A percentile compares a stretch with the other conserved stretches of the same genome.
These are phyloP conservation scores for Aspergillus sp. DNA, from an alignment of 2,329 filamentous ascomycete genomes.

Conservation along the genomic window DNA sequence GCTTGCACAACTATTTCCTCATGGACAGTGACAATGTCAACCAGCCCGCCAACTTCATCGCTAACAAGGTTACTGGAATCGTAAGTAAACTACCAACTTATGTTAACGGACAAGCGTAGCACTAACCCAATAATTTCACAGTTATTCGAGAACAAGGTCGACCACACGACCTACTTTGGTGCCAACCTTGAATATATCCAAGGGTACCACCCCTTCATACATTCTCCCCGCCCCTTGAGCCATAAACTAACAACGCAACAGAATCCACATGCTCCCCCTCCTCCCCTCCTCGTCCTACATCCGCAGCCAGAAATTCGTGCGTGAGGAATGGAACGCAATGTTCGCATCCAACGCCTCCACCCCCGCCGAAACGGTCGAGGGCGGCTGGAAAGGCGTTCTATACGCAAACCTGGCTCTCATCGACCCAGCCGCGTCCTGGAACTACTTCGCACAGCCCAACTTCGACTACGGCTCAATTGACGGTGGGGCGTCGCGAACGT, in stretches of 20 bases:
- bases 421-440: constrained; percentile 67
- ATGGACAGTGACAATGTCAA: constrained; percentile 68
- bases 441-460: constrained; percentile 67
- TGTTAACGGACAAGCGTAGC: background rate
- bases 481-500: constrained; percentile 78
- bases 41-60: constrained; percentile 74
- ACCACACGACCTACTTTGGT: constrained; percentile 90
- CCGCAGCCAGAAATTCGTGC: constrained; percentile 68
- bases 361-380: constrained; percentile 54
- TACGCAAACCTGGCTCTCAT: constrained; percentile 79
- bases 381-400: constrained; percentile 84
- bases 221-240: too few relatives aligned
- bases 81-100: constrained; percentile 29
- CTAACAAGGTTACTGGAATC: constrained; percentile 70
- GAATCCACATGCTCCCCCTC: constrained; percentile 82
- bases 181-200: constrained; percentile 68
- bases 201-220: constrained; percentile 37
- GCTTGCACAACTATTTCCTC: constrained; percentile 78
- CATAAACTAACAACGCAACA: constrained; percentile 35
- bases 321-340: constrained; percentile 77
- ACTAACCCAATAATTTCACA: constrained; percentile 36
- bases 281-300: constrained; percentile 67
- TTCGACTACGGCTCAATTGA: constrained; percentile 69
- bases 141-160: constrained; percentile 92
- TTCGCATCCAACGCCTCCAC: constrained; percentile 70